Evolutionary conservation across 345 rosid species (phyloP).

Genomic region (Ceriops decandra): DNA sequence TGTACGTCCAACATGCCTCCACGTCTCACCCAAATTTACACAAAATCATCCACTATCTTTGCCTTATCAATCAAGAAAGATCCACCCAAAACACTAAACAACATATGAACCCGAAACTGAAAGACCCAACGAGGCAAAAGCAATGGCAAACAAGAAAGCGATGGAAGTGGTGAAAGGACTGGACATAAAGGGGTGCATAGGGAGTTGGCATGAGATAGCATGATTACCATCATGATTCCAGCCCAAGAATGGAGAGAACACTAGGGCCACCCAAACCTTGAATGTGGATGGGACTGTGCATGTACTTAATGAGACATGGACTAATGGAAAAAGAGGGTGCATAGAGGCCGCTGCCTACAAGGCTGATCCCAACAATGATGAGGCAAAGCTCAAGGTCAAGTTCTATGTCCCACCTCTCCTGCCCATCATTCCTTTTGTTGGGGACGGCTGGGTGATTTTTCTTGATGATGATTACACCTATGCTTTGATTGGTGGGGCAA

Average conservation of each 20-base stretch:
- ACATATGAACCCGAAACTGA: neutral
- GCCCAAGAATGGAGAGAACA: constrained; percentile 67
- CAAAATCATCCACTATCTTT: neutral
- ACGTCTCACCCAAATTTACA: constrained; percentile 25
- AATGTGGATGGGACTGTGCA: constrained; percentile 68
- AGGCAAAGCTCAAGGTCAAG: constrained; percentile 89
- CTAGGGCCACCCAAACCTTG: constrained; percentile 75
- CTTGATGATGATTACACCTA: constrained; percentile 59
- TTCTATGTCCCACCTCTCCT: constrained; percentile 85
- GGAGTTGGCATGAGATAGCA: constrained; percentile 93
- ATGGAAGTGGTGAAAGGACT: constrained; percentile 75
- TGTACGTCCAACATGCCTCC: constrained; percentile 30
- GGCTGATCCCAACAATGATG: constrained; percentile 68
- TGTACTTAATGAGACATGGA: constrained; percentile 84
- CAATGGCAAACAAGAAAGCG: constrained; percentile 39
- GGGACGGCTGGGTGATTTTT: constrained; percentile 79
- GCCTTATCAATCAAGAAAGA: constrained; percentile 15
- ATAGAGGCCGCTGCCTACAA: constrained; percentile 75
- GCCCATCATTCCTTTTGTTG: constrained; percentile 73
- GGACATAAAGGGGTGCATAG: constrained; percentile 74
- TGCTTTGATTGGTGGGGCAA: constrained; percentile 77
- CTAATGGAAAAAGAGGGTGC: constrained; percentile 54
- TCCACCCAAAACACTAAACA: neutral
- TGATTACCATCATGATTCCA: constrained; percentile 78
- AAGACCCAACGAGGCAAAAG: too few species aligned